Evolutionary conservation across 306 rosid genomes (phyloP).

Genomic region (Lupinus albus): DNA sequence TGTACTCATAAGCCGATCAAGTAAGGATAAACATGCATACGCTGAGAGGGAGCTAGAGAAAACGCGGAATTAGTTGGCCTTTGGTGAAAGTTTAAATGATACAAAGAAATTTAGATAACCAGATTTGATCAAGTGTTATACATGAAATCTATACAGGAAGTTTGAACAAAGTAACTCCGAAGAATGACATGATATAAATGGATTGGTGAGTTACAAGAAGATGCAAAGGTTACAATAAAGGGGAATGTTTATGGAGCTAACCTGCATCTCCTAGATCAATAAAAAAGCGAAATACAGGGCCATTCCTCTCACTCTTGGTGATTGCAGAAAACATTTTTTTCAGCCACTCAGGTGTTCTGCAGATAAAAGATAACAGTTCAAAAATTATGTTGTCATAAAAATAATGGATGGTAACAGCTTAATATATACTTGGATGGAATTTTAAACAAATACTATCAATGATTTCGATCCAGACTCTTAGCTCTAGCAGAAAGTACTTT

Average conservation of each 20-base stretch:
- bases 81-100: not conserved
- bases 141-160: conserved; percentile 1
- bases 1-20: not conserved
- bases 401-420: conserved; percentile 12
- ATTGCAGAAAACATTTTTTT: conserved; percentile 81
- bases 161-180: conserved; percentile 4
- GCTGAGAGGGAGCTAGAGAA: conserved; percentile 1
- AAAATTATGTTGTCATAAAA: conserved; percentile 17
- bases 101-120: conserved; percentile 7
- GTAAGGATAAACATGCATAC: conserved; percentile 4
- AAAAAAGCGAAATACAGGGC: conserved; percentile 92
- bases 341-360: conserved; percentile 93
- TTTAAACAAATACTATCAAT: conserved; percentile 26
- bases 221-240: conserved; percentile 5
- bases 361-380: conserved; percentile 34
- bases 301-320: conserved; percentile 81
- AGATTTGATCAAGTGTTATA: conserved; percentile 9
- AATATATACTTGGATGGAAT: conserved; percentile 15
- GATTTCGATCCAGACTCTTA: conserved; percentile 22
- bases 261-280: conserved; percentile 99
- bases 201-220: conserved; percentile 10
- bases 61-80: conserved; percentile 7
- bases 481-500: conserved; percentile 3
- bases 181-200: conserved; percentile 21
- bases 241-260: conserved; percentile 38